These are phyloP conservation scores for Termitomyces sp. DNA, from an alignment of 1,284 basidiomycete genomes.

Conservation along the genomic window DNA sequence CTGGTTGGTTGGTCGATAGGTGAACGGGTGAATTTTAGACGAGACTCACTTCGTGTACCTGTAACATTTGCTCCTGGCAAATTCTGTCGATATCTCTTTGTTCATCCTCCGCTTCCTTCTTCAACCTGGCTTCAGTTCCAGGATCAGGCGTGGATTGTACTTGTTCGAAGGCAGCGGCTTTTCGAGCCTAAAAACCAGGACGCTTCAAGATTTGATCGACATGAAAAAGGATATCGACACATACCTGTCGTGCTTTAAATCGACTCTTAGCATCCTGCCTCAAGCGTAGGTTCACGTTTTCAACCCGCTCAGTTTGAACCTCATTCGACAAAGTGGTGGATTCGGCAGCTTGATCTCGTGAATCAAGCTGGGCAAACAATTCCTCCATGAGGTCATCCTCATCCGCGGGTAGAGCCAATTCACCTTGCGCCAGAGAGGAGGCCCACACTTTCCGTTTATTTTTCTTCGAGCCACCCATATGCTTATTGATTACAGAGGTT, in stretches of 20 bases:
- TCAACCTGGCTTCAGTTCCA: slow-evolving; percentile 58
- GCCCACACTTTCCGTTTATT: slow-evolving; percentile 51
- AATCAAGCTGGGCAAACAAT: slow-evolving; percentile 68
- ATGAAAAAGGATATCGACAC: slow-evolving; percentile 17
- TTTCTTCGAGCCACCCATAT: slow-evolving; percentile 32
- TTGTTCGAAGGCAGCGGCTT: slow-evolving; percentile 65
- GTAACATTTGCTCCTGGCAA: slow-evolving; percentile 64
- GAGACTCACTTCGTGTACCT: slow-evolving; percentile 62
- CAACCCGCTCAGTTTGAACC: slow-evolving; percentile 37
- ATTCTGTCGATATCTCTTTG: slow-evolving; percentile 62
- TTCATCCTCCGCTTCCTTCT: slow-evolving; percentile 70
- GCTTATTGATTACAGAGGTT: neutral
- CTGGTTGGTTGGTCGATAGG: slow-evolving; percentile 32
- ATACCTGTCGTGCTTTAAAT: slow-evolving; percentile 76
- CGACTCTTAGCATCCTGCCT: slow-evolving; percentile 70
- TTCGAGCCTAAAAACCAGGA: slow-evolving; percentile 56
- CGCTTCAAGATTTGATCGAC: neutral
- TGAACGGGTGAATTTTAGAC: neutral
- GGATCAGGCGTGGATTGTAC: slow-evolving; percentile 55
- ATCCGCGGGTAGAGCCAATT: slow-evolving; percentile 31
- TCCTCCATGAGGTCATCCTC: slow-evolving; percentile 60
- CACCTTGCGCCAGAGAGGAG: slow-evolving; percentile 21
- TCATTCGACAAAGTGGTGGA: slow-evolving; percentile 46
- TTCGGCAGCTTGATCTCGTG: slow-evolving; percentile 44
- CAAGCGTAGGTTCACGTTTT: slow-evolving; percentile 29